Conservation (phyloP, 176 grass and related monocot species). For the Melocanna baccifera region DNA sequence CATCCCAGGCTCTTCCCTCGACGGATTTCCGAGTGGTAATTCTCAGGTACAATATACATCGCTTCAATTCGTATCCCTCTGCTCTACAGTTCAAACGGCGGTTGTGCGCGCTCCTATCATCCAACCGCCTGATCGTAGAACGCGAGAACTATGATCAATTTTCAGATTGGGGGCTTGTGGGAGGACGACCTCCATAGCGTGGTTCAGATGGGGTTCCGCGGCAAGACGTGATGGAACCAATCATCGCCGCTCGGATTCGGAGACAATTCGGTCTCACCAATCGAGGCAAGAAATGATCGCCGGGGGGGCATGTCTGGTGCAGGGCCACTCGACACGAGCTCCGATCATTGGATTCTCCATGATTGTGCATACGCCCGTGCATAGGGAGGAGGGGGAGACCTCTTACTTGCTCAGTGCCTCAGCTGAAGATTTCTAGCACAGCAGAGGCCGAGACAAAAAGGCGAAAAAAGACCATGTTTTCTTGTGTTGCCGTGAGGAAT, state of each 20-base stretch:
- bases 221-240: background rate
- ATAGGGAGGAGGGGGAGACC: background rate
- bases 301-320: background rate
- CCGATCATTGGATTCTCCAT: conserved; percentile 32
- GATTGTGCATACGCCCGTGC: conserved; percentile 30
- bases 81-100: background rate
- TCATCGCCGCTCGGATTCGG: background rate
- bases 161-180: conserved; percentile 55
- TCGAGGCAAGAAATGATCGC: background rate
- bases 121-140: background rate
- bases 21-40: conserved; percentile 30
- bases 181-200: conserved; percentile 72
- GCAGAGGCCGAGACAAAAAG: background rate
- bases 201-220: conserved; percentile 69
- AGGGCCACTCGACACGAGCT: conserved; percentile 22
- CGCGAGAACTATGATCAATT: background rate
- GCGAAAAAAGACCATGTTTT: background rate
- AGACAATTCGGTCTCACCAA: conserved; percentile 7
- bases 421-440: background rate
- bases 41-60: conserved; percentile 37
- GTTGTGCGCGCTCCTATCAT: background rate
- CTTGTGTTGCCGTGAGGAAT: background rate
- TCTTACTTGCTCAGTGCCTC: background rate
- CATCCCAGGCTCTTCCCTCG: conserved; percentile 7
- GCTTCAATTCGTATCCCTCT: background rate